Percentiles rank a stretch among this genome's conserved stretches.
Evolutionary conservation across 176 grass and related monocot species (phyloP).

Genomic region (Melocanna baccifera): DNA sequence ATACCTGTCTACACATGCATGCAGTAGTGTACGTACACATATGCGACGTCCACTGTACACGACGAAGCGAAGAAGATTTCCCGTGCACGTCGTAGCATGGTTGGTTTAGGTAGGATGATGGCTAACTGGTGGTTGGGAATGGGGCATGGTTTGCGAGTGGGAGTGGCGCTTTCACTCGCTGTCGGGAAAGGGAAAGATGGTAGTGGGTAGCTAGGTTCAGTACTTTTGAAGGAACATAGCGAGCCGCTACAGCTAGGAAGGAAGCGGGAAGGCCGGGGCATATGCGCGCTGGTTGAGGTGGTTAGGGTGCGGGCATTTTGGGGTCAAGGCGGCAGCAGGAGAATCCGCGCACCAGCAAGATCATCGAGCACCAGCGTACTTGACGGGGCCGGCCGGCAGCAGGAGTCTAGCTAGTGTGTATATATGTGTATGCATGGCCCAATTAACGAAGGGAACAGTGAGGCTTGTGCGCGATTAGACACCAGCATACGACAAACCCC

Average conservation of each 20-base stretch:
- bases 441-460: neutral
- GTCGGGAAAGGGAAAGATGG: constrained; percentile 15
- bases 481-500: constrained; percentile 11
- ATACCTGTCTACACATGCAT: neutral
- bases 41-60: neutral
- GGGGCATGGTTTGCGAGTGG: constrained; percentile 27
- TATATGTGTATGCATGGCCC: neutral
- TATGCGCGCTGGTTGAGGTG: neutral
- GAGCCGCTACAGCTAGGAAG: neutral
- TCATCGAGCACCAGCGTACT: neutral
- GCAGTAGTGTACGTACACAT: neutral
- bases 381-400: neutral
- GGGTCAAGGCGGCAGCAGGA: neutral
- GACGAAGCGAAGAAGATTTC: neutral
- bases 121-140: constrained; percentile 15
- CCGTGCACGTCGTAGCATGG: neutral
- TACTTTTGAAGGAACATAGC: constrained; percentile 13
- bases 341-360: constrained; percentile 43
- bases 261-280: neutral
- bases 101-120: neutral
- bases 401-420: no score
- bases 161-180: constrained; percentile 39
- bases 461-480: constrained; percentile 20
- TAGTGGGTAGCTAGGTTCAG: constrained; percentile 48
- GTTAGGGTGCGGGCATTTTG: constrained; percentile 11